phyloP scores from a whole-genome alignment of 176 grass and related monocot genomes.

The Carex cristatella region DNA sequence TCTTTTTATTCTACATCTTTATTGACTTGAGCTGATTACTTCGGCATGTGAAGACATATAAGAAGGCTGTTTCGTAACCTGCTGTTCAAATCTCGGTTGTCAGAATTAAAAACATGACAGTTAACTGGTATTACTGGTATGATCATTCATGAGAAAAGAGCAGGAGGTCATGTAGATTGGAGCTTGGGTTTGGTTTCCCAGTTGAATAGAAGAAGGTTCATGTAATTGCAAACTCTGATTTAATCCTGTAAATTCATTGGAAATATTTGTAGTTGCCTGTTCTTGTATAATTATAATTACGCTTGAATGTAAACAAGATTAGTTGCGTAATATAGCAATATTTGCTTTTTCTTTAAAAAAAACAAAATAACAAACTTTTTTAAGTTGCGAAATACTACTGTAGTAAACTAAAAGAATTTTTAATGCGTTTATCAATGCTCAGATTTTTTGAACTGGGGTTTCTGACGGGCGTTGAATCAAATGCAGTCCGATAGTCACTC shows the following conservation, averaged over 20 bases:
- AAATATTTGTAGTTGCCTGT: background rate
- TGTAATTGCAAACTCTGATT: background rate
- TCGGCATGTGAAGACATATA: background rate
- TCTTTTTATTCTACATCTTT: background rate
- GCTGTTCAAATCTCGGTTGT: background rate
- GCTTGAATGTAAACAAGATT: too few relatives aligned
- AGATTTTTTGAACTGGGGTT: too few relatives aligned
- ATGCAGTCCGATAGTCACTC: too few relatives aligned
- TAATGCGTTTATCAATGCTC: too few relatives aligned
- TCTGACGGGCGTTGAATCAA: too few relatives aligned
- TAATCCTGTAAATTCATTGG: slow-evolving; percentile 3
- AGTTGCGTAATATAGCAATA: too few relatives aligned
- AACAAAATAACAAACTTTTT: too few relatives aligned
- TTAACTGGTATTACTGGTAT: background rate
- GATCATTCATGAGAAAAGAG: background rate
- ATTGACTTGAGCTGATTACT: background rate
- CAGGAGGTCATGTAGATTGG: background rate
- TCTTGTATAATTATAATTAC: too few relatives aligned
- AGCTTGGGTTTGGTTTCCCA: background rate
- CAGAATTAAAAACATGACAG: background rate
- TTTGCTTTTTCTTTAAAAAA: too few relatives aligned
- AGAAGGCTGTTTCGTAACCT: background rate
- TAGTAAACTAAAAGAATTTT: too few relatives aligned
- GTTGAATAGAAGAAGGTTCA: background rate
- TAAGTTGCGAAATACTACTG: too few relatives aligned